A percentile compares a stretch with the other conserved stretches of the same genome.
These are phyloP conservation scores for Aspergillus sp. DNA, from an alignment of 2,329 filamentous ascomycete species.

Conservation along the genomic window DNA sequence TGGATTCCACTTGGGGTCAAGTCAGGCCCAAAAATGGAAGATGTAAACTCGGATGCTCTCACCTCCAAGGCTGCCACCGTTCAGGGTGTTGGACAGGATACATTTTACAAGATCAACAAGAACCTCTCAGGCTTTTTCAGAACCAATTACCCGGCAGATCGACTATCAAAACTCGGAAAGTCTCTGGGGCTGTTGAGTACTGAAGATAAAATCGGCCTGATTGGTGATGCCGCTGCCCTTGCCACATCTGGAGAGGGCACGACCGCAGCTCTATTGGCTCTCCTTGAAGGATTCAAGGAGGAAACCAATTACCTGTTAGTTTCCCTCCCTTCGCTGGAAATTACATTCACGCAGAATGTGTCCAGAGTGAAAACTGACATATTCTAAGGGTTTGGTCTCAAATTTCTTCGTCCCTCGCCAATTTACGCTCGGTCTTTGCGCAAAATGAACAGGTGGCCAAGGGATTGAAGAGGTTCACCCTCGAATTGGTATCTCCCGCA, in stretches of 20 bases:
- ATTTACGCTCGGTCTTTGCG: conserved; percentile 81
- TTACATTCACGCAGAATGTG: neutral
- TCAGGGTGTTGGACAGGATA: conserved; percentile 62
- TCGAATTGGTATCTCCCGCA: conserved; percentile 73
- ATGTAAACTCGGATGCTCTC: conserved; percentile 65
- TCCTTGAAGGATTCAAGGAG: conserved; percentile 77
- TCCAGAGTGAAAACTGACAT: conserved; percentile 17
- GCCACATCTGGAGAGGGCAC: conserved; percentile 83
- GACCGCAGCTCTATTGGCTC: conserved; percentile 76
- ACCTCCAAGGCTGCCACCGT: conserved; percentile 76
- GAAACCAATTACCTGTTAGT: conserved; percentile 75
- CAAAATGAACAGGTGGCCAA: conserved; percentile 70
- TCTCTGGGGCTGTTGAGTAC: conserved; percentile 74
- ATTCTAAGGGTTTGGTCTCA: conserved; percentile 72
- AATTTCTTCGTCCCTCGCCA: conserved; percentile 72
- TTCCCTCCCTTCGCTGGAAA: too few species aligned
- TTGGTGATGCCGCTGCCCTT: conserved; percentile 85
- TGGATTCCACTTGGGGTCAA: conserved; percentile 90
- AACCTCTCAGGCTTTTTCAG: conserved; percentile 88
- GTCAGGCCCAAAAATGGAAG: conserved; percentile 66
- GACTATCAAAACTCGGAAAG: conserved; percentile 75
- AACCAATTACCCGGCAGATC: conserved; percentile 85
- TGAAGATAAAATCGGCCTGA: conserved; percentile 88
- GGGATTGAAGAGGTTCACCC: conserved; percentile 73
- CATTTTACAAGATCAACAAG: conserved; percentile 93